Evolutionary conservation across 768 basidiomycete species (phyloP), one percentile per base, ranked within the genome.

Genomic region (Naganishia randhawae): DNA sequence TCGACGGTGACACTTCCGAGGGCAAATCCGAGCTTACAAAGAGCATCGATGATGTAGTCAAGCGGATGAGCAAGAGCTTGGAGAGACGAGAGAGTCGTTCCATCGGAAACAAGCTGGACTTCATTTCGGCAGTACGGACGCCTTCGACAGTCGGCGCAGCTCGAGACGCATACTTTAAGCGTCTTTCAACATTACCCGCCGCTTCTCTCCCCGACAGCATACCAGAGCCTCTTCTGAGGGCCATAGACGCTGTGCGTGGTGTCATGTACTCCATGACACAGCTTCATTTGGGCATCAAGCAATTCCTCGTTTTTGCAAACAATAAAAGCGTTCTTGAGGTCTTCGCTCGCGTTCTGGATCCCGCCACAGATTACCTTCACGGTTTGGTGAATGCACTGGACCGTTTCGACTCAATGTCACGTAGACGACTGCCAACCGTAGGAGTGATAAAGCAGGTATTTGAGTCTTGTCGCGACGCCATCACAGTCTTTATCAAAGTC

Each of bases 191-290:
- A 35, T 81, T 92, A 5, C 89, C 89, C 1, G 81, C 83, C 0
- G 84, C 85, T 35, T 81, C 83, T 9, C 83, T 86, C 35, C 84
- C 86, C 22, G 85, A 85, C 72, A 83, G 86, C 3, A 55, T 63
- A 19, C 90, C 94, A 0, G 81, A 83, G 17, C 81, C 88, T 16
- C 82, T 98, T 9, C 80, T 87, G 25, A 83, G 83, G 45, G 83
- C 95, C 50, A 84, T 92, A 50, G 92, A 98, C 74, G 88, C 89
- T n/a, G 88, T 91, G 52, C 88, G 96, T 31, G 92, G 90, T 27
- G 87, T 98, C 66, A 84, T 97, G 42, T 98, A 96, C 76, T 89
- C 92, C 2, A 84, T 92, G 71, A 91, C 90, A 48, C 94, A 97
- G 80, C 85, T 97, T 50, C 89, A 95, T 76, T 87, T 92, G 72